A percentile compares a stretch with the other conserved stretches of the same genome.
Evolutionary conservation across 257 asterid species (phyloP).

Genomic region (Solanum appendiculatum): DNA sequence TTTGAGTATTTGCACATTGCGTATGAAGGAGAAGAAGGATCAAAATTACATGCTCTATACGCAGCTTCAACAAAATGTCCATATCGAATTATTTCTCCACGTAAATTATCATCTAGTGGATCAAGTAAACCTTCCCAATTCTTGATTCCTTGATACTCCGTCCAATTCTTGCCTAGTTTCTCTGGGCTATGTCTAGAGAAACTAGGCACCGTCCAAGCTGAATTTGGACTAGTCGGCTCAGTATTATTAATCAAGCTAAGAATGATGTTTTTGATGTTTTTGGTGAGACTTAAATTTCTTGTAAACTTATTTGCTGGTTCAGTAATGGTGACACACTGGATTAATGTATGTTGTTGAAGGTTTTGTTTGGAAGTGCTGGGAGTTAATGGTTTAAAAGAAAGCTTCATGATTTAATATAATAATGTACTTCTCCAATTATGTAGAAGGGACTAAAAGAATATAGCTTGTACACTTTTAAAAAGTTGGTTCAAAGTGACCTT

Average conservation of each 20-base stretch:
- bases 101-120: constrained; percentile 62
- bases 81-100: constrained; percentile 62
- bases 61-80: constrained; percentile 72
- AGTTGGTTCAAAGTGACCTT: not conserved
- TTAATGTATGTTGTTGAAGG: not conserved
- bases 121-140: constrained; percentile 82
- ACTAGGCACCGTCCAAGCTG: not conserved
- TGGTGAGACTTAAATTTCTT: not conserved
- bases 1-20: constrained; percentile 45
- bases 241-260: not conserved
- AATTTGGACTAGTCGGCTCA: not conserved
- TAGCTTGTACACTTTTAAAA: not conserved
- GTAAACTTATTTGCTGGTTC: not conserved
- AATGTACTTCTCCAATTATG: not conserved
- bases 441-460: not conserved
- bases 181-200: not conserved
- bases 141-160: constrained; percentile 60
- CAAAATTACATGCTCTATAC: constrained; percentile 49
- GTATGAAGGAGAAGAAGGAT: constrained; percentile 43
- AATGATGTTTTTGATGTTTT: not conserved
- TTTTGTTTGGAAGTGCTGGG: constrained; percentile 28
- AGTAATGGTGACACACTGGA: constrained; percentile 1
- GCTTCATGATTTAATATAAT: constrained; percentile 23
- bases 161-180: constrained; percentile 38
- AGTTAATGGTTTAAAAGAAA: constrained; percentile 20